Percentiles rank a stretch among this genome's conserved stretches.
Conservation (phyloP, 805 yeast genomes). For the Grigorovia humatica region DNA sequence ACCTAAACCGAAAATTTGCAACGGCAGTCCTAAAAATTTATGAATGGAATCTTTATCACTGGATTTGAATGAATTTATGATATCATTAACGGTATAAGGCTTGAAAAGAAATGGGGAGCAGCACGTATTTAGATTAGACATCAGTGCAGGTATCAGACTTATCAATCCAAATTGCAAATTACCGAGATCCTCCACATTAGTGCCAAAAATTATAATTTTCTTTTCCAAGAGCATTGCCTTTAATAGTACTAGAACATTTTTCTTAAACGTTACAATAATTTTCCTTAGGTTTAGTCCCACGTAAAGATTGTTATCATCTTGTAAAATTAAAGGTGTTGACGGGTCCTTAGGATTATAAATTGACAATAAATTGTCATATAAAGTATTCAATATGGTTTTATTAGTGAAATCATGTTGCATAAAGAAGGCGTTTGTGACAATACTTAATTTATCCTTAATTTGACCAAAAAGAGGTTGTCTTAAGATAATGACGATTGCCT, state of each 20-base stretch:
- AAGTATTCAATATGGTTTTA: constrained; percentile 50
- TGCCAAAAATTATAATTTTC: constrained; percentile 64
- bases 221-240: constrained; percentile 73
- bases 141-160: constrained; percentile 71
- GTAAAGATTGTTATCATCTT: constrained; percentile 34
- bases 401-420: constrained; percentile 71
- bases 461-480: constrained; percentile 82
- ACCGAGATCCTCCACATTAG: constrained; percentile 70
- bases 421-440: constrained; percentile 80
- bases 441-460: constrained; percentile 79
- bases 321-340: constrained; percentile 7
- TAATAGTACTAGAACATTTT: constrained; percentile 52
- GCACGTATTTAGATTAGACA: constrained; percentile 60
- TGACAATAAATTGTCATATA: constrained; percentile 55
- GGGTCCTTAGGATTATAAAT: constrained; percentile 31
- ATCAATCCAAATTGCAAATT: constrained; percentile 75
- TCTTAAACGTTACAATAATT: constrained; percentile 47
- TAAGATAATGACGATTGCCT: constrained; percentile 78
- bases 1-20: constrained; percentile 75
- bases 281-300: constrained; percentile 67
- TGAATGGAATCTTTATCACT: constrained; percentile 71
- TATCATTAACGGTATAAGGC: constrained; percentile 39
- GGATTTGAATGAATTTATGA: constrained; percentile 61
- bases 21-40: constrained; percentile 76
- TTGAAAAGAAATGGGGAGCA: constrained; percentile 67